A percentile compares a stretch with the other conserved stretches of the same genome.
Evolutionary conservation across 768 basidiomycete genomes (phyloP).

Genomic region (Suillus americanus): DNA sequence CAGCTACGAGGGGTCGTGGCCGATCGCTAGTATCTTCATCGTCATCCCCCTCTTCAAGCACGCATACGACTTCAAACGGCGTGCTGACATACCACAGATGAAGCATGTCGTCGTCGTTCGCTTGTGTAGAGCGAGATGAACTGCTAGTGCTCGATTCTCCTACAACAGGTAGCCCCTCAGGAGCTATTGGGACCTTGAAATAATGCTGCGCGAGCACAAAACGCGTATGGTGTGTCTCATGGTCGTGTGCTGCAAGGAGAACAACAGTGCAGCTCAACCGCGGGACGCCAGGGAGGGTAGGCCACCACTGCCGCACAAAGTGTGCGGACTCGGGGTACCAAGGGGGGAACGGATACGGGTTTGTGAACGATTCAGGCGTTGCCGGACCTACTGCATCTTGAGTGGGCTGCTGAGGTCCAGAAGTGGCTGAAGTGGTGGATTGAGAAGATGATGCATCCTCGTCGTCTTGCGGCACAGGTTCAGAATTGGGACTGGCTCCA

Average conservation of each 20-base stretch:
- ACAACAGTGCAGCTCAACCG: conserved; percentile 73
- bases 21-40: conserved; percentile 41
- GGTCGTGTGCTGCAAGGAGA: conserved; percentile 62
- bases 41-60: conserved; percentile 43
- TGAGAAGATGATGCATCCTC: conserved; percentile 1
- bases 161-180: conserved; percentile 18
- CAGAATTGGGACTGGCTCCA: no score
- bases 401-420: conserved; percentile 10
- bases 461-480: neutral
- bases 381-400: neutral
- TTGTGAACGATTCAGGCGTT: conserved; percentile 31
- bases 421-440: conserved; percentile 6
- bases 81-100: conserved; percentile 69
- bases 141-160: conserved; percentile 9
- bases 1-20: conserved; percentile 71
- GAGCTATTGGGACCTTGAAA: conserved; percentile 62
- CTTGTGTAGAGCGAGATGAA: conserved; percentile 9
- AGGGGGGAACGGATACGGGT: conserved; percentile 64
- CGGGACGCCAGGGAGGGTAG: conserved; percentile 60
- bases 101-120: conserved; percentile 55
- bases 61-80: conserved; percentile 72
- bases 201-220: conserved; percentile 77
- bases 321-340: conserved; percentile 77
- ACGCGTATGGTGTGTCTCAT: conserved; percentile 54
- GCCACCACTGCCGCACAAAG: conserved; percentile 84